Conservation (phyloP, 2,329 filamentous ascomycete genomes). For the Talaromyces sp. region DNA sequence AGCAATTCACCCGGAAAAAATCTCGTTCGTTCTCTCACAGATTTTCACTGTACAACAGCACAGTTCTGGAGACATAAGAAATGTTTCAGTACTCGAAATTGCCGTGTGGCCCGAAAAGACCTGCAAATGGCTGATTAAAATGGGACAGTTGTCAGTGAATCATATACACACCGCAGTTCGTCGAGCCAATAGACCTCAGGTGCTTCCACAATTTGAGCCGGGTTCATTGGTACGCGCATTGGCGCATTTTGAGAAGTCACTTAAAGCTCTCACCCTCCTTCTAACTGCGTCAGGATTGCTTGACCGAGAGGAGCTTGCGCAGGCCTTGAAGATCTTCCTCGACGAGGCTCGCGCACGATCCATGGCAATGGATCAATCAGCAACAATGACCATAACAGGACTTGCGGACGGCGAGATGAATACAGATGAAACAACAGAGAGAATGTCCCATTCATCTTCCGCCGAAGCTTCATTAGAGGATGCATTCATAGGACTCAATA, state of each 20-base stretch:
- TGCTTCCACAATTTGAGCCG: slow-evolving; percentile 36
- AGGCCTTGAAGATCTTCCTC: slow-evolving; percentile 39
- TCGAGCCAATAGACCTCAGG: slow-evolving; percentile 31
- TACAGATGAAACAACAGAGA: neutral
- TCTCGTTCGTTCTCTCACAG: slow-evolving; percentile 37
- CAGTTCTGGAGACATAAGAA: slow-evolving; percentile 24
- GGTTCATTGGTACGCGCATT: slow-evolving; percentile 41
- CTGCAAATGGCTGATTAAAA: slow-evolving; percentile 41
- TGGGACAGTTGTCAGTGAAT: slow-evolving; percentile 36
- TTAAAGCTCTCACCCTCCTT: slow-evolving; percentile 36
- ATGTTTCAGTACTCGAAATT: slow-evolving; percentile 29
- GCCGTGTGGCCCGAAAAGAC: slow-evolving; percentile 37
- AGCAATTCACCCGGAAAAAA: slow-evolving; percentile 36
- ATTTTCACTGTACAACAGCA: slow-evolving; percentile 34
- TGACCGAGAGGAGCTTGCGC: slow-evolving; percentile 38
- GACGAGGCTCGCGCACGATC: slow-evolving; percentile 36
- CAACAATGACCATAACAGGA: slow-evolving; percentile 31
- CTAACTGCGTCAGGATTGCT: slow-evolving; percentile 36
- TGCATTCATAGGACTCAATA: slow-evolving; percentile 39
- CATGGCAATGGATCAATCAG: slow-evolving; percentile 31
- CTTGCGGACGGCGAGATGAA: slow-evolving; percentile 22
- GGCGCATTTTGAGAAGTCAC: slow-evolving; percentile 37
- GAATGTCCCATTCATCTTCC: neutral
- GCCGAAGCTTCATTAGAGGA: slow-evolving; percentile 28
- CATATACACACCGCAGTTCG: slow-evolving; percentile 42